phyloP scores from a whole-genome alignment of 345 rosid genomes.

The Xanthoceras sorbifolium region DNA sequence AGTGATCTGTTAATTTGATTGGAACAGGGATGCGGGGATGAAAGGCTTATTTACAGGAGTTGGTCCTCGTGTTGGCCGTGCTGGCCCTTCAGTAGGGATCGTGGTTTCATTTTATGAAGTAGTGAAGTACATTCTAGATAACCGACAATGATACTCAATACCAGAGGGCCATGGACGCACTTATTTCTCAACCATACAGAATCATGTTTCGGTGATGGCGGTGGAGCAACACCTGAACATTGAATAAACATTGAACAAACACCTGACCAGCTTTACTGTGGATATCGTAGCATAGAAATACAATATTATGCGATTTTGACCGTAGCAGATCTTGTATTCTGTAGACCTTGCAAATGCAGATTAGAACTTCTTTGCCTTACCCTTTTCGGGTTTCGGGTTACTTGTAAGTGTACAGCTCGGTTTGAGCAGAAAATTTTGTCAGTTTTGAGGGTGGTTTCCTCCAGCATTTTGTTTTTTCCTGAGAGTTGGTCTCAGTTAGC shows the following conservation, averaged over 20 bases:
- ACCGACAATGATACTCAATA: conserved; percentile 37
- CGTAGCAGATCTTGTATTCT: not conserved
- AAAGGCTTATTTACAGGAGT: conserved; percentile 87
- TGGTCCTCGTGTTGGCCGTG: conserved; percentile 91
- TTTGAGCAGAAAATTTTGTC: conserved; percentile 35
- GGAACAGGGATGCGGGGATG: conserved; percentile 75
- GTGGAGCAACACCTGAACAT: conserved; percentile 27
- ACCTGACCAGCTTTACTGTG: not conserved
- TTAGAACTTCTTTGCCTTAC: conserved; percentile 12
- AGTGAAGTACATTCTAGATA: conserved; percentile 68
- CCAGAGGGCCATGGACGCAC: conserved; percentile 13
- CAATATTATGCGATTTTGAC: conserved; percentile 15
- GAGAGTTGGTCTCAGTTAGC: conserved; percentile 30
- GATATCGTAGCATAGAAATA: conserved; percentile 21
- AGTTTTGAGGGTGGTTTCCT: not conserved
- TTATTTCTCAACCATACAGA: not conserved
- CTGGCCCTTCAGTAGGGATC: conserved; percentile 94
- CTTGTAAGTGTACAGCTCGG: conserved; percentile 14
- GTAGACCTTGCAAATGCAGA: not conserved
- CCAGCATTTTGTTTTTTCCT: conserved; percentile 15
- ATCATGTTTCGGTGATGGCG: conserved; percentile 12
- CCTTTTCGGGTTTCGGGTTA: conserved; percentile 24
- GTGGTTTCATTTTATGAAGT: conserved; percentile 93
- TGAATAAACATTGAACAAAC: not conserved
- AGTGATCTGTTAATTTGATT: conserved; percentile 16